Evolutionary conservation across 2,329 filamentous ascomycete genomes (phyloP), one percentile per base, ranked within the genome.

Genomic region (Pseudonectria buxi): DNA sequence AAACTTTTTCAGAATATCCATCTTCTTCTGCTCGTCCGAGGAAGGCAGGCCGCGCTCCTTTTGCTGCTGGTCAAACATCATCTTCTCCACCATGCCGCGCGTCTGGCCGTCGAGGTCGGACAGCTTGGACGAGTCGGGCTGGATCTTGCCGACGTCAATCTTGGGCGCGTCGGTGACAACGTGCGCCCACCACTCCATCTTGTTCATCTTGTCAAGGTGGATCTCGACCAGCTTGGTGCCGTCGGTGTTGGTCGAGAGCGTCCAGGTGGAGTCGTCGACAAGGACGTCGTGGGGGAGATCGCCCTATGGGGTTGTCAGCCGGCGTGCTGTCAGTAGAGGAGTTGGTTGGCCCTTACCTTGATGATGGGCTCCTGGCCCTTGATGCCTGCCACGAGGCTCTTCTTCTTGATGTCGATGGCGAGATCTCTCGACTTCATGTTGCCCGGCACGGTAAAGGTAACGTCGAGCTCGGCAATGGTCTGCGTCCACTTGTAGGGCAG

Each of bases 1-100:
- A 67, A 98, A 96, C 69, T 94, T 87, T 67, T 86, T 84, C 58
- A 98, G 67, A 53, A 98, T 82, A 37, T 98, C 90, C 57, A 80
- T 65, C 76, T 96, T 96, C 72, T 89, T 86, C 74, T 94, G 81
- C 69, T 98, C 92, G 49, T 96, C 92, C 47, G 86, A 94, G 10
- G 83, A 88, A 30, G 88, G 86, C 62, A 83, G 74, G 4, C 92
- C 92, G 63, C 76, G 70, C 69, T 96, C 89, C 78, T 98, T 98
- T 69, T 96, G 89, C 49, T 85, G 74, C 72, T 98, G 92, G 68
- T 98, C 92, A 55, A 76, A 98, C 92, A 98, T 98, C 92, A 98
- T 98, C 78, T 98, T 98, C 78, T 98, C 92, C 29, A 98, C 92
- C 90, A 98, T 96, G 40, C 81, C 77, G 46, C 92, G 77, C 35